Evolutionary conservation across 805 yeast genomes (phyloP), one percentile per base, ranked within the genome.

Genomic region (Kodamaea leandrae): DNA sequence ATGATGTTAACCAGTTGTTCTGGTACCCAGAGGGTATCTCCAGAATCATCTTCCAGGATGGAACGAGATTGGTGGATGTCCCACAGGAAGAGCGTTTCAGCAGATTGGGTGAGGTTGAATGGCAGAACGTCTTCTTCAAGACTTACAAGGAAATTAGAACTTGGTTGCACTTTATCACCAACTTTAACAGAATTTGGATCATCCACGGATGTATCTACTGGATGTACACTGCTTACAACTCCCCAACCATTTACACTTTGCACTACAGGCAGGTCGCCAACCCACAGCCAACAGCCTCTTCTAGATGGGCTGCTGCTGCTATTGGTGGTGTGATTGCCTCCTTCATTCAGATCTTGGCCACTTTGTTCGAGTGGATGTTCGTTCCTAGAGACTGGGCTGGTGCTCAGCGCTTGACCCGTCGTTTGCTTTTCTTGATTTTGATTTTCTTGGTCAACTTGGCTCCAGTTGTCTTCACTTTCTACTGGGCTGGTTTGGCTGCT

Each of bases 21-120:
- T 93, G 99, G 99, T 93, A 95, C 69, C 97, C 98, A 36, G 98
- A 95, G 71, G 99, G 99, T 76, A 86, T 93, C 51, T 83, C 95
- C 45, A 83, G 93, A 68, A 90, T 93, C 55, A 78, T 83, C 37
- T 78, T 91, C 56, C 93, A 85, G 61, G 98, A 93, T 61, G 96
- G 96, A 51, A 75, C 96, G 14, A 82, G 96, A 63, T 74, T 93
- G 54, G 86, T 90, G 39, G 98, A 93, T 55, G 70, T 90, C 55
- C 95, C 96, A 26, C 78, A 81, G 44, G 87, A 81, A 56, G 96
- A 93, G 68, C 85, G 99, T 66, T 95, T 80, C 63, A 74, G 80
- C 57, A 80, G 85, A 64, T 76, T 93, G 45, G 96, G 96, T 53
- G 97, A 93, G 53, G 91, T 89, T 47, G 82, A 78, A 45, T 93